These are phyloP conservation scores for Aspergillus fumigatiaffinis DNA, from an alignment of 2,329 filamentous ascomycete species.

Conservation along the genomic window DNA sequence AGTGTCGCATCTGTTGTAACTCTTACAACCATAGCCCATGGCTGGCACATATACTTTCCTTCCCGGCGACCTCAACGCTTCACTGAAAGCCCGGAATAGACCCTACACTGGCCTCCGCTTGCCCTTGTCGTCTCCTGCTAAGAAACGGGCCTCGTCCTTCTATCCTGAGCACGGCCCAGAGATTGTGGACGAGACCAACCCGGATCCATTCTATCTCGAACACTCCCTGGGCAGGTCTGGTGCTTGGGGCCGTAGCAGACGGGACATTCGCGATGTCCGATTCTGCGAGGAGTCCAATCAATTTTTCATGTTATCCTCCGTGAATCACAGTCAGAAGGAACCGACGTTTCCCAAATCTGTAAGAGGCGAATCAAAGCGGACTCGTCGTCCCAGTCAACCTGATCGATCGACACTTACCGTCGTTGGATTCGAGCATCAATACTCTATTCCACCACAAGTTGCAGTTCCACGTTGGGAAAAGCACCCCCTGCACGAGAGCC, in stretches of 20 bases:
- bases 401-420: slow-evolving; percentile 30
- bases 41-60: slow-evolving; percentile 31
- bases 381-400: slow-evolving; percentile 9
- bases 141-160: slow-evolving; percentile 30
- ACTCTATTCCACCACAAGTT: slow-evolving; percentile 27
- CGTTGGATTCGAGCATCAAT: slow-evolving; percentile 28
- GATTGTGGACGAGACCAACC: slow-evolving; percentile 31
- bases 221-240: slow-evolving; percentile 27
- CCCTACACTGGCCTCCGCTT: slow-evolving; percentile 29
- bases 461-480: slow-evolving; percentile 20
- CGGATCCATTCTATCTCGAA: slow-evolving; percentile 39
- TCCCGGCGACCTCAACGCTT: slow-evolving; percentile 32
- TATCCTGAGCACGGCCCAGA: slow-evolving; percentile 23
- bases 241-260: slow-evolving; percentile 22
- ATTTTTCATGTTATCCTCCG: slow-evolving; percentile 29
- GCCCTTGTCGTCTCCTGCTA: slow-evolving; percentile 24
- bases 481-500: slow-evolving; percentile 24
- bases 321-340: slow-evolving; percentile 18
- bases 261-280: slow-evolving; percentile 29
- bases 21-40: slow-evolving; percentile 33
- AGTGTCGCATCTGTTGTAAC: slow-evolving; percentile 1
- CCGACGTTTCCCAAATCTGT: slow-evolving; percentile 6
- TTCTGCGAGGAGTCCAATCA: slow-evolving; percentile 26
- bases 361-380: slow-evolving; percentile 10
- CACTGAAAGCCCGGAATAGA: slow-evolving; percentile 28